Percentiles rank a stretch among this genome's conserved stretches.
phyloP scores from a whole-genome alignment of 169 alveolate genomes.

The Plasmodium relictum region DNA sequence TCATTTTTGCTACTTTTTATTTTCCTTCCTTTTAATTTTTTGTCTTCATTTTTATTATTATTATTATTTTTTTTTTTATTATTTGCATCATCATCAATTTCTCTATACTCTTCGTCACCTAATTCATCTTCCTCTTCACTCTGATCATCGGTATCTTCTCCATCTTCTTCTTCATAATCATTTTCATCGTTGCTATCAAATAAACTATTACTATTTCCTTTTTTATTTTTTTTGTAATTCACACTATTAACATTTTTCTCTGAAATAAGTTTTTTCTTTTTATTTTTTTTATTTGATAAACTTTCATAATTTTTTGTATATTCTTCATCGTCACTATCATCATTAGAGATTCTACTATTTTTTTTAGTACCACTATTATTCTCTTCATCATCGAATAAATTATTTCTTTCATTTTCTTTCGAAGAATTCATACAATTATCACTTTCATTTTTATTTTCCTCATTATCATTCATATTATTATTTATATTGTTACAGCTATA shows the following conservation, averaged over 20 bases:
- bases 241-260: slow-evolving; percentile 20
- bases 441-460: slow-evolving; percentile 36
- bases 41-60: not conserved
- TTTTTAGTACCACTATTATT: slow-evolving; percentile 30
- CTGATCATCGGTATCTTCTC: not conserved
- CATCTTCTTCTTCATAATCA: slow-evolving; percentile 1
- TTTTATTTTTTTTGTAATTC: slow-evolving; percentile 22
- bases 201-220: not conserved
- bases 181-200: slow-evolving; percentile 25
- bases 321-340: slow-evolving; percentile 1
- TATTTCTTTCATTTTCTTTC: slow-evolving; percentile 29
- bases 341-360: slow-evolving; percentile 21
- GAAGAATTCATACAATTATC: not conserved
- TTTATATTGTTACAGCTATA: slow-evolving; percentile 2
- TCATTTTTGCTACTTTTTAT: slow-evolving; percentile 17
- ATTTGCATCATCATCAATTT: not conserved
- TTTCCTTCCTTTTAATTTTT: not conserved
- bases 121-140: not conserved
- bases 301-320: slow-evolving; percentile 2
- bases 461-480: slow-evolving; percentile 28
- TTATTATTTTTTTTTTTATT: not conserved
- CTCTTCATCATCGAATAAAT: not conserved
- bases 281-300: not conserved
- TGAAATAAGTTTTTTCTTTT: slow-evolving; percentile 25
- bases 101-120: not conserved